Conservation (phyloP, 495 filamentous ascomycete species). For the Trichoderma orchidacearum region DNA sequence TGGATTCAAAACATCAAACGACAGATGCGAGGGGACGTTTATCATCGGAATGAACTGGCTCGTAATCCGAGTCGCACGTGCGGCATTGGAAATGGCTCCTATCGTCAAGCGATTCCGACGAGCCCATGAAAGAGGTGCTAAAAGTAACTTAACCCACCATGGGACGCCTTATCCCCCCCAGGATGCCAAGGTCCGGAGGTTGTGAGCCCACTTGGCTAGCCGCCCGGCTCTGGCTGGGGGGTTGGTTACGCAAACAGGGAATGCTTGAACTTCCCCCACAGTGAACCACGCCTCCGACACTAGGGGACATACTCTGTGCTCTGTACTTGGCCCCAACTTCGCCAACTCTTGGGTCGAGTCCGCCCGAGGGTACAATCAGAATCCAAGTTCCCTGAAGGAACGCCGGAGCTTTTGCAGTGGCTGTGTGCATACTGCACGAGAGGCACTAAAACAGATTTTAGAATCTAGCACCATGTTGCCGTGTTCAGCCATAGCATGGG, state of each 20-base stretch:
- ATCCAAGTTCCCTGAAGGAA: background rate
- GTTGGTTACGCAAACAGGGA: background rate
- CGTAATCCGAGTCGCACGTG: background rate
- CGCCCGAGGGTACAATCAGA: background rate
- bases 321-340: background rate
- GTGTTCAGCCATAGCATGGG: no score
- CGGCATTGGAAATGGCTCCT: background rate
- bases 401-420: no score
- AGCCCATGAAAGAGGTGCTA: background rate
- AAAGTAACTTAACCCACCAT: background rate
- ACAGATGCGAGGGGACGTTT: background rate
- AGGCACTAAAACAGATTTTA: no score
- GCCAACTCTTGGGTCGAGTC: background rate
- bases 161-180: background rate
- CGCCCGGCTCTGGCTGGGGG: background rate
- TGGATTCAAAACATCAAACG: background rate
- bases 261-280: background rate
- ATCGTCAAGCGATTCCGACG: background rate
- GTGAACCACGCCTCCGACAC: background rate
- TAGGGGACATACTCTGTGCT: background rate
- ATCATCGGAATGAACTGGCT: background rate
- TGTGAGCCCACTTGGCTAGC: background rate
- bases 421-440: no score
- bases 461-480: no score
- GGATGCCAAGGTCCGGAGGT: background rate